Conservation (phyloP, 176 grass and related monocot genomes). For the Otatea glauca region DNA sequence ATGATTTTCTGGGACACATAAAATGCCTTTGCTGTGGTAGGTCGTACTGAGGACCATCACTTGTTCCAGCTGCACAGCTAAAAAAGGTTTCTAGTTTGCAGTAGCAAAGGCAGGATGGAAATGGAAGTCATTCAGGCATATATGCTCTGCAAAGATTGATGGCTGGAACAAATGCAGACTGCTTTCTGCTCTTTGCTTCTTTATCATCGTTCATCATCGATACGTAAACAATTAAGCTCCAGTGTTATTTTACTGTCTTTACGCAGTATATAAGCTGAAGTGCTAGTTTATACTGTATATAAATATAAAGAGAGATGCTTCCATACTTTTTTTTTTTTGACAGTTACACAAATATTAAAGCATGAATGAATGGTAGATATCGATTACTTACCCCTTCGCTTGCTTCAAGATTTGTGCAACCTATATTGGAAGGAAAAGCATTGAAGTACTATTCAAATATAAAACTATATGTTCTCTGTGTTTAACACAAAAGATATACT, state of each 20-base stretch:
- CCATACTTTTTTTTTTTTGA: no score
- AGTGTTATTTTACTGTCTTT: background rate
- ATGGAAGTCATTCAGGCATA: slow-evolving; percentile 3
- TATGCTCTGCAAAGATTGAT: slow-evolving; percentile 28
- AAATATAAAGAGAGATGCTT: no score
- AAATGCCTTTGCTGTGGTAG: background rate
- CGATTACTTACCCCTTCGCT: no score
- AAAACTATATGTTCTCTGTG: background rate
- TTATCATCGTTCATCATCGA: background rate
- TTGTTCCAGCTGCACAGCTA: background rate
- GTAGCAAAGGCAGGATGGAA: slow-evolving; percentile 1
- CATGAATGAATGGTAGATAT: no score
- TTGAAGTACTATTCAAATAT: no score
- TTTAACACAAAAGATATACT: background rate
- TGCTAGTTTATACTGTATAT: no score
- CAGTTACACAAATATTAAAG: no score
- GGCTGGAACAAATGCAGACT: slow-evolving; percentile 21
- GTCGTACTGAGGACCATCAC: background rate
- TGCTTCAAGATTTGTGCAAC: no score
- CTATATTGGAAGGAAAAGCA: no score
- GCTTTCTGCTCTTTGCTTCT: background rate
- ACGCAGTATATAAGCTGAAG: background rate
- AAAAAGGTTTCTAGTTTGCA: background rate
- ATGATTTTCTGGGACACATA: background rate
- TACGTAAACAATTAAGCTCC: background rate